Evolutionary conservation across 495 filamentous ascomycete species (phyloP).

Genomic region (Coniosporium apollinis): DNA sequence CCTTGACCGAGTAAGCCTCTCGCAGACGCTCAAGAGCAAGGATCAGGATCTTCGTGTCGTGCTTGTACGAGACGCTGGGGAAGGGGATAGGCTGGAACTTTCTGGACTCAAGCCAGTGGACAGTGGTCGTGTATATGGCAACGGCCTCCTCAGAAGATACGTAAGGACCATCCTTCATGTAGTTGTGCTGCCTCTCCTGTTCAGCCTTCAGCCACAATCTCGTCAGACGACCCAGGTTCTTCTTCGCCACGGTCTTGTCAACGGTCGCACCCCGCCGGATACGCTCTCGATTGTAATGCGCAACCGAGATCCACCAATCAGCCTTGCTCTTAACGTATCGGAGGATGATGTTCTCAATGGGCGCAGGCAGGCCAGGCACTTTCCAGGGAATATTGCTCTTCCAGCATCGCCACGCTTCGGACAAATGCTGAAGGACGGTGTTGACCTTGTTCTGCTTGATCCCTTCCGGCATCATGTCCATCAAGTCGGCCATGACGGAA

Average conservation of each 20-base stretch:
- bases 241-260: conserved; percentile 98
- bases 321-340: conserved; percentile 98
- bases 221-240: conserved; percentile 91
- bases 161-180: conserved; percentile 98
- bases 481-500: conserved; percentile 95
- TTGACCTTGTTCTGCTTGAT: conserved; percentile 99
- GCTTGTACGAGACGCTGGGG: conserved; percentile 98
- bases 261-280: conserved; percentile 93
- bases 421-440: conserved; percentile 91
- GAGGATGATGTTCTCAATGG: conserved; percentile 96
- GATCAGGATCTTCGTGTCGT: conserved; percentile 98
- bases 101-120: conserved; percentile 96
- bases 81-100: conserved; percentile 99
- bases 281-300: conserved; percentile 95
- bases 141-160: conserved; percentile 97
- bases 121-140: conserved; percentile 95
- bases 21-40: conserved; percentile 85
- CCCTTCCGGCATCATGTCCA: conserved; percentile 99
- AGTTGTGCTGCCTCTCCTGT: conserved; percentile 97
- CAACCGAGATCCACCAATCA: conserved; percentile 98
- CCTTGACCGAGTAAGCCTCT: conserved; percentile 97
- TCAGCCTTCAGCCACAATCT: conserved; percentile 96
- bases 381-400: conserved; percentile 99
- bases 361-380: conserved; percentile 86
- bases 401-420: conserved; percentile 98